Percentiles rank a stretch among this genome's conserved stretches.
Conservation (phyloP, 345 rosid species). For the Populus pruinosa region DNA sequence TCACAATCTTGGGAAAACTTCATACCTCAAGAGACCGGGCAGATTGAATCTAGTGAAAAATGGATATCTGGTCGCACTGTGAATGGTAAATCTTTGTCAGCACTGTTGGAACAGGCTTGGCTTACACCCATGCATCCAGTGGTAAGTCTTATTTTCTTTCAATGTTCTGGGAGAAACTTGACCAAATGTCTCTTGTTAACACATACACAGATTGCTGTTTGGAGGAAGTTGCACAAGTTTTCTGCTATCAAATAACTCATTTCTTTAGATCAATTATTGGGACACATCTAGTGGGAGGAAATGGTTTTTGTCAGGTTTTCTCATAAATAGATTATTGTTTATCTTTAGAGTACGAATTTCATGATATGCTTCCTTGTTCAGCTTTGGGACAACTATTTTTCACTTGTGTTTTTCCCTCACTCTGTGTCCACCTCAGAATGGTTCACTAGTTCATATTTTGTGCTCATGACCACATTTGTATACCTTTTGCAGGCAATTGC, state of each 20-base stretch:
- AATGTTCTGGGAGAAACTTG: background rate
- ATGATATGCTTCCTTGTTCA: background rate
- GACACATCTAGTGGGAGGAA: background rate
- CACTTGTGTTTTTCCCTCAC: background rate
- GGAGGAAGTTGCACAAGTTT: no score
- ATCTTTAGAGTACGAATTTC: background rate
- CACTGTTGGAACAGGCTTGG: slow-evolving; percentile 76
- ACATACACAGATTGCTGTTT: no score
- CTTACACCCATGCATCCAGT: slow-evolving; percentile 31
- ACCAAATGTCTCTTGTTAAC: background rate
- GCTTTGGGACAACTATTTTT: background rate
- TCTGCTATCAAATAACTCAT: no score
- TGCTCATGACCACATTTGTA: no score
- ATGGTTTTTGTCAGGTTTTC: background rate
- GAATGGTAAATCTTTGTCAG: slow-evolving; percentile 62
- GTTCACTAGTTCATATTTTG: no score
- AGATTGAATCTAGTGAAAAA: slow-evolving; percentile 40
- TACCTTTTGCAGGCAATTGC: background rate
- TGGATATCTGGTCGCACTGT: slow-evolving; percentile 51
- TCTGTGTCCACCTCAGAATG: background rate
- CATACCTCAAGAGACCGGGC: slow-evolving; percentile 48
- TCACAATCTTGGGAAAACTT: slow-evolving; percentile 65
- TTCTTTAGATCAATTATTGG: no score
- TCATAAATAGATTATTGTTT: background rate
- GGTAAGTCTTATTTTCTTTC: slow-evolving; percentile 37